phyloP scores from a whole-genome alignment of 1,284 basidiomycete species.

The Ustilago esculenta region DNA sequence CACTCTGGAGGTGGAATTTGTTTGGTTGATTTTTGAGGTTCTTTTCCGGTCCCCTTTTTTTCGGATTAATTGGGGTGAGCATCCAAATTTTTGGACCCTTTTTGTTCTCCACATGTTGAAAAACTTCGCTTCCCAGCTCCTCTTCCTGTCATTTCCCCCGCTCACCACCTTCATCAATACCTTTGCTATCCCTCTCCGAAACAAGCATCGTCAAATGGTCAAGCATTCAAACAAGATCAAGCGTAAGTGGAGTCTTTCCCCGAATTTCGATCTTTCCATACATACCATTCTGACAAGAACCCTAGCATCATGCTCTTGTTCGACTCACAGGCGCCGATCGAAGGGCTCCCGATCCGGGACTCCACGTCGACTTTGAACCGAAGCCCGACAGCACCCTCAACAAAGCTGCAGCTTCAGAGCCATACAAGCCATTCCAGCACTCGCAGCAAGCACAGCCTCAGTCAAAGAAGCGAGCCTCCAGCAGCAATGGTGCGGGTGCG shows the following conservation, averaged over 20 bases:
- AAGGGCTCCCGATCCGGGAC: slow-evolving; percentile 29
- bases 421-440: slow-evolving; percentile 39
- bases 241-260: no score
- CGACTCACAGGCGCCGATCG: slow-evolving; percentile 23
- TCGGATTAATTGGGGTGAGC: no score
- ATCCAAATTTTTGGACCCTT: slow-evolving; percentile 4
- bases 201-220: slow-evolving; percentile 25
- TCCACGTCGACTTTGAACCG: slow-evolving; percentile 32
- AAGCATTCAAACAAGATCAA: slow-evolving; percentile 39
- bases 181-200: no score
- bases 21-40: background rate
- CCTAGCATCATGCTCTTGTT: background rate
- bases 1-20: no score
- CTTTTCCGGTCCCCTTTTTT: no score
- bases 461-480: slow-evolving; percentile 3
- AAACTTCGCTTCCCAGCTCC: no score
- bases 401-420: background rate
- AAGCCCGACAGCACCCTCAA: background rate
- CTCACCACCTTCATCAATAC: no score
- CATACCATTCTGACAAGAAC: background rate
- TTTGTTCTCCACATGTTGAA: background rate
- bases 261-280: no score
- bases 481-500: background rate
- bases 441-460: slow-evolving; percentile 12
- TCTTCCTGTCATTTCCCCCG: no score